Evolutionary conservation across 169 alveolate species (phyloP), one percentile per base, ranked within the genome.

Genomic region (Theileria parva): DNA sequence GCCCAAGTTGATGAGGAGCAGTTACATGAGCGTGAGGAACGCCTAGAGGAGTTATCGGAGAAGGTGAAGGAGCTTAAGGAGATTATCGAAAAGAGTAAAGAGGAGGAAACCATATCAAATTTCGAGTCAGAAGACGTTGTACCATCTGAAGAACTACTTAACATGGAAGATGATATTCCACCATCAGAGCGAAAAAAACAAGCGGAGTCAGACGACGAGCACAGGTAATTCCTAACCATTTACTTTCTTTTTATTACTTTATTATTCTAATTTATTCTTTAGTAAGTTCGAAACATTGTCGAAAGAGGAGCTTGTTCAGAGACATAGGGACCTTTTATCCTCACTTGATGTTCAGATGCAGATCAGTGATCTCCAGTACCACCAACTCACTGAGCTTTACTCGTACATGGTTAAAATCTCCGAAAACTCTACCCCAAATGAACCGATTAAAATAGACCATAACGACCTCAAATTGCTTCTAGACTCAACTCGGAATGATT

Each of bases 1-100:
- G 87, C 91, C 32, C 75, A 85, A 50, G 74, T 78, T n/a, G 86
- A 85, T 37, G 91, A 76, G 12, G 84, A 85, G 74, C 76, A 85
- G 64, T 39, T 85, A 15, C 60, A 74, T 4, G 60, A 71, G 19
- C 37, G 37, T 28, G 87, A 77, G 71, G 87, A 85, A 34, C 77
- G 87, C 13, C 51, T 85, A n/a, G 87, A 77, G 60, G 86, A 85
- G 30, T 81, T 85, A 13, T 85, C 87, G 0, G 78, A 34, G 60
- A 85, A 77, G 70, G 91, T 77, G 27, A 60, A 77, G 28, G 87
- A 85, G 66, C 84, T 85, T 0, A 77, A 78, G 63, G 87, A 78
- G 23, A 85, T 77, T 28, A 85, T 78, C 8, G 87, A 85, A 51
- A 79, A 80, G 79, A 59, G 32, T 2, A 23, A 28, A 8, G 68